phyloP scores from a whole-genome alignment of 352 stramenopile genomes.

The Globisporangium abappressorium region DNA sequence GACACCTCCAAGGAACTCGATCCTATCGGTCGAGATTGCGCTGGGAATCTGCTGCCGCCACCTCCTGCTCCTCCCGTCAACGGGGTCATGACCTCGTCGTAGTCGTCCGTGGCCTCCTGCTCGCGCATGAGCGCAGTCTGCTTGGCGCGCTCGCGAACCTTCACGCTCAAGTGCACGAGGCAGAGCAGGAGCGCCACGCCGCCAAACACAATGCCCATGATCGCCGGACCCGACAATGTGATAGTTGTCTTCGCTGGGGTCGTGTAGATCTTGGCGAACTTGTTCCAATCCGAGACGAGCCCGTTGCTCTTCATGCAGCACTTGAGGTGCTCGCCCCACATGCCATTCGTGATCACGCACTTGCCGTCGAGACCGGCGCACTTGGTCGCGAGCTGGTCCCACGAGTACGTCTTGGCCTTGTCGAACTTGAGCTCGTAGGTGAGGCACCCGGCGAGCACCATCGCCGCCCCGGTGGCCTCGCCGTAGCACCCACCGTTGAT shows the following conservation, averaged over 20 bases:
- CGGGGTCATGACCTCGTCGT: slow-evolving; percentile 87
- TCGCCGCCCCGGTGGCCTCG: slow-evolving; percentile 37
- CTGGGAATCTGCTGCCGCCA: background rate
- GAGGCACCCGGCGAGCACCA: slow-evolving; percentile 74
- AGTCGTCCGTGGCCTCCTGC: slow-evolving; percentile 84
- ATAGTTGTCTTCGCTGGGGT: slow-evolving; percentile 38
- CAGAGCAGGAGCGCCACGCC: slow-evolving; percentile 70
- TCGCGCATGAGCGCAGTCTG: slow-evolving; percentile 84
- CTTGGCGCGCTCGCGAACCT: slow-evolving; percentile 69
- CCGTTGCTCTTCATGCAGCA: slow-evolving; percentile 65
- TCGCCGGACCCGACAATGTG: slow-evolving; percentile 54
- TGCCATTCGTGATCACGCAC: slow-evolving; percentile 78
- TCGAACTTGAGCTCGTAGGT: slow-evolving; percentile 62
- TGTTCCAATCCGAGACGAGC: slow-evolving; percentile 68
- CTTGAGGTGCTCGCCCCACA: slow-evolving; percentile 79
- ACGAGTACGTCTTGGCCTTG: slow-evolving; percentile 75
- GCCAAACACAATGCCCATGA: slow-evolving; percentile 75
- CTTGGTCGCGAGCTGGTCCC: slow-evolving; percentile 76
- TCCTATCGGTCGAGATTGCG: slow-evolving; percentile 27
- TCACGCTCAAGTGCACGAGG: slow-evolving; percentile 74
- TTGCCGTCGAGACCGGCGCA: slow-evolving; percentile 69
- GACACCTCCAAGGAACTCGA: slow-evolving; percentile 66
- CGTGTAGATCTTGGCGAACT: slow-evolving; percentile 64
- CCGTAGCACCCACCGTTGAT: slow-evolving; percentile 85
- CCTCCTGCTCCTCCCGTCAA: slow-evolving; percentile 30